Conservation (phyloP, 1,139 yeast genomes). For the Saccharomyces pastorianus region DNA sequence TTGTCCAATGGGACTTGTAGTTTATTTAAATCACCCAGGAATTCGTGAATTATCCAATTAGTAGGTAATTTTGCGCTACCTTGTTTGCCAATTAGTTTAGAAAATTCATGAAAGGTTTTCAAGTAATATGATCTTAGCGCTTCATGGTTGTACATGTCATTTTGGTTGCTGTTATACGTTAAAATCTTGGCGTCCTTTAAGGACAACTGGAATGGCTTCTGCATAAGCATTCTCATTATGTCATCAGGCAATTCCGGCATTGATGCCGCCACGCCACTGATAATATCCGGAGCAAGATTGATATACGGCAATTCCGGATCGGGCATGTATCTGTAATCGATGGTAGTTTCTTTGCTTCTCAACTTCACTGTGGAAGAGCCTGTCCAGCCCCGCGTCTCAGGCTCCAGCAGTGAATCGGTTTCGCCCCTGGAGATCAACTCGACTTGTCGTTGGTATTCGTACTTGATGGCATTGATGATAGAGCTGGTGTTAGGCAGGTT, state of each 20-base stretch:
- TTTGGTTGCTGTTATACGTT: conserved; percentile 22
- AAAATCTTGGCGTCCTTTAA: conserved; percentile 46
- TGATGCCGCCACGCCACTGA: conserved; percentile 32
- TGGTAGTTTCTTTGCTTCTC: conserved; percentile 70
- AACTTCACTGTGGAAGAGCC: conserved; percentile 58
- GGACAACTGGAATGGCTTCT: conserved; percentile 49
- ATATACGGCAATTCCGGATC: conserved; percentile 79
- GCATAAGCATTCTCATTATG: conserved; percentile 42
- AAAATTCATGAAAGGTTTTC: conserved; percentile 31
- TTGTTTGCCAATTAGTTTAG: conserved; percentile 18
- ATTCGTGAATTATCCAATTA: conserved; percentile 80
- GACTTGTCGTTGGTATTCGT: conserved; percentile 68
- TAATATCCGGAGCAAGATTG: conserved; percentile 37
- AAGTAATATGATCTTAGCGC: conserved; percentile 51
- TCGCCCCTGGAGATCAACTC: conserved; percentile 33
- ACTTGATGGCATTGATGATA: conserved; percentile 65
- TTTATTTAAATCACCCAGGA: conserved; percentile 64
- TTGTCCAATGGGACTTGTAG: conserved; percentile 38
- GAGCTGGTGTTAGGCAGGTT: conserved; percentile 84
- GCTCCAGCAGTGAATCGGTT: conserved; percentile 34
- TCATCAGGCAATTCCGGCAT: conserved; percentile 64
- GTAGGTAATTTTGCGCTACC: conserved; percentile 41
- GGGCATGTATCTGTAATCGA: conserved; percentile 90
- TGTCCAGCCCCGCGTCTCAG: conserved; percentile 91
- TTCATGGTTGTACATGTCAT: conserved; percentile 20